Conservation (phyloP, 2,329 filamentous ascomycete species). For the Colletotrichum sp. region DNA sequence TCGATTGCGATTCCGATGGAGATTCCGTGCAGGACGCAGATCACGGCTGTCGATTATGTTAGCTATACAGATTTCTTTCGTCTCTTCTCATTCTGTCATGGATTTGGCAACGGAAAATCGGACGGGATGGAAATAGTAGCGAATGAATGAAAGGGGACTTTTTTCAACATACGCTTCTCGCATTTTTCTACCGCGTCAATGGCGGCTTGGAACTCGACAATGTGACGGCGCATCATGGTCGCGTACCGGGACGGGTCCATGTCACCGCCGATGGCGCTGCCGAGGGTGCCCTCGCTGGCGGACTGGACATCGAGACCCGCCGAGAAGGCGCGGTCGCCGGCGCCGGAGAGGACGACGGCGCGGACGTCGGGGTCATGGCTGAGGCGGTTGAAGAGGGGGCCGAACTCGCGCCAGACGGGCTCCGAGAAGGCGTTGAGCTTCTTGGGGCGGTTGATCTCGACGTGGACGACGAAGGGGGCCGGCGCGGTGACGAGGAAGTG, state of each 20-base stretch:
- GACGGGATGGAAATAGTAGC: neutral
- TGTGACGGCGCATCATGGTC: constrained; percentile 66
- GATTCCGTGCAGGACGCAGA: constrained; percentile 81
- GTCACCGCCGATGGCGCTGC: constrained; percentile 28
- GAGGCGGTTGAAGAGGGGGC: constrained; percentile 72
- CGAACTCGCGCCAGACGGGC: constrained; percentile 86
- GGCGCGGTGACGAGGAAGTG: constrained; percentile 80
- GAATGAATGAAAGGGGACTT: neutral
- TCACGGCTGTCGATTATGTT: constrained; percentile 64
- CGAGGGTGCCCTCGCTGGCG: constrained; percentile 54
- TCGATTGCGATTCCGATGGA: constrained; percentile 81
- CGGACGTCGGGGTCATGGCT: constrained; percentile 76
- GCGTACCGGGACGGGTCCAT: constrained; percentile 71
- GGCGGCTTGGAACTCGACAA: constrained; percentile 81
- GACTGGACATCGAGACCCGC: constrained; percentile 84
- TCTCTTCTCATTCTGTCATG: neutral
- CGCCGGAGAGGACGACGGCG: constrained; percentile 78
- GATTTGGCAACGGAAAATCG: neutral
- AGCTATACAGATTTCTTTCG: constrained; percentile 4
- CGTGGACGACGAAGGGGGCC: constrained; percentile 77
- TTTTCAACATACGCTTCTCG: constrained; percentile 74
- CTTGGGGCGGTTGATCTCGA: constrained; percentile 85
- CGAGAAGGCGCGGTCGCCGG: constrained; percentile 84
- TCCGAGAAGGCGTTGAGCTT: constrained; percentile 91
- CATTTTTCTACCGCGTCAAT: constrained; percentile 81